Base-by-base conservation (phyloP, 2,329 filamentous ascomycete species). In the Xylaria sp. region DNA sequence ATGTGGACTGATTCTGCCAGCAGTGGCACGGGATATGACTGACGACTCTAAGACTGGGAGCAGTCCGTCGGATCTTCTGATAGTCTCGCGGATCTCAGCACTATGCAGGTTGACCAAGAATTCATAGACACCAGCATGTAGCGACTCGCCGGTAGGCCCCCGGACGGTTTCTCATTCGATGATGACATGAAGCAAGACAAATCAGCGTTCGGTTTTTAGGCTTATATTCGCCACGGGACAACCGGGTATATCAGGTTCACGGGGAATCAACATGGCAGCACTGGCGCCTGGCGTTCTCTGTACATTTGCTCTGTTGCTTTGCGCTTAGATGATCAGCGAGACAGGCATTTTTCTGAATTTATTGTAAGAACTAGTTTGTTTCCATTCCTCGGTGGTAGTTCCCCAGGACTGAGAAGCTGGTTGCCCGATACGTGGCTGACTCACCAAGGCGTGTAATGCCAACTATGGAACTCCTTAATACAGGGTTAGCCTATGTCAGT, bases 41-140 rank as follows among this genome's bases (percentile, higher is more conserved):
- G 76, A 79, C 75, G 65, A 70, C 66, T 59, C 71, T 67, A 78
- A 87, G 86, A 88, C 68, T 89, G 87, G 86, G 85, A 87, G 72
- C 83, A 83, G 72, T 88, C 84, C 54, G 82, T 81, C 73, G 84
- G 78, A 55, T 88, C 87, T 57, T 89, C 87, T 7, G 87, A 88
- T 39, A 83, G 83, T 66, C 81, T 86, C 76, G 86, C 87, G 66
- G 83, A 83, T 70, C 77, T 86, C 62, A 82, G 86, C 62, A 71
- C 82, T 64, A 80, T 82, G 71, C 81, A 82, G 64, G 72, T 67
- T 18, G 71, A 73, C 28, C 71, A 71, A 49, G 71, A 73, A 15
- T 48, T 71, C 33, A 64, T 68, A 39, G 69, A 71, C 15, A 66
- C 62, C 31, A 63, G 64, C 59, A 49, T 58, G 31, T 71, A 69